Evolutionary conservation across 257 asterid genomes (phyloP).

Genomic region (Gentiana straminea): DNA sequence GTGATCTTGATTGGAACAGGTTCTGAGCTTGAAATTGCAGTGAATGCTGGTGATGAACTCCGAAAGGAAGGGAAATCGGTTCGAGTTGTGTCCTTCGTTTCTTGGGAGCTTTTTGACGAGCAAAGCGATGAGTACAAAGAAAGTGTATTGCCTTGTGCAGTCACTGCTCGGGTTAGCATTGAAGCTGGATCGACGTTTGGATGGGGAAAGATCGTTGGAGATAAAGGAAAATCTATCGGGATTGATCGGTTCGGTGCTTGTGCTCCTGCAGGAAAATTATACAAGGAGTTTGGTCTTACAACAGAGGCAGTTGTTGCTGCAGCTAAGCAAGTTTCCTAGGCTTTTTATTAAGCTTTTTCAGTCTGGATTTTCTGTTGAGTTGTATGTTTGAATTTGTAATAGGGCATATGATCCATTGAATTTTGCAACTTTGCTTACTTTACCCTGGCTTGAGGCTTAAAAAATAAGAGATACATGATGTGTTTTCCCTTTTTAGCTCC

Average conservation of each 20-base stretch:
- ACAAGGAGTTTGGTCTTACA: conserved; percentile 54
- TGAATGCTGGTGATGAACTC: conserved; percentile 57
- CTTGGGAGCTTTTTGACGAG: conserved; percentile 70
- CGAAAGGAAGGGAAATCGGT: conserved; percentile 70
- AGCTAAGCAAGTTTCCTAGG: conserved; percentile 51
- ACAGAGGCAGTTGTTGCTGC: conserved; percentile 68
- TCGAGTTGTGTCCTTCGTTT: conserved; percentile 72
- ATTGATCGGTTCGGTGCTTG: conserved; percentile 62
- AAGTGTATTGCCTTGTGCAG: conserved; percentile 47
- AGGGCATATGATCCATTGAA: no score
- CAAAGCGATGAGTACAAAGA: conserved; percentile 73
- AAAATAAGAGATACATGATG: no score
- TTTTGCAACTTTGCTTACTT: no score
- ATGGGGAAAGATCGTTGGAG: conserved; percentile 57
- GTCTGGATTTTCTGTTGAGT: conserved; percentile 12
- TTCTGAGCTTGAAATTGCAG: conserved; percentile 66
- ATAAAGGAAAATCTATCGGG: conserved; percentile 66
- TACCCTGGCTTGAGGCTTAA: no score
- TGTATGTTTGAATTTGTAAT: conserved; percentile 8
- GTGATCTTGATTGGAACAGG: conserved; percentile 57
- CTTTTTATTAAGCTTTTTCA: conserved; percentile 9
- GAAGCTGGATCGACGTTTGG: conserved; percentile 83
- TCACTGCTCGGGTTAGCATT: conserved; percentile 64
- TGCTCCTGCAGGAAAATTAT: conserved; percentile 51
- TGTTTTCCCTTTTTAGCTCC: no score